Evolutionary conservation across 805 yeast species (phyloP), one percentile per base, ranked within the genome.

Genomic region (Pichia californica): DNA sequence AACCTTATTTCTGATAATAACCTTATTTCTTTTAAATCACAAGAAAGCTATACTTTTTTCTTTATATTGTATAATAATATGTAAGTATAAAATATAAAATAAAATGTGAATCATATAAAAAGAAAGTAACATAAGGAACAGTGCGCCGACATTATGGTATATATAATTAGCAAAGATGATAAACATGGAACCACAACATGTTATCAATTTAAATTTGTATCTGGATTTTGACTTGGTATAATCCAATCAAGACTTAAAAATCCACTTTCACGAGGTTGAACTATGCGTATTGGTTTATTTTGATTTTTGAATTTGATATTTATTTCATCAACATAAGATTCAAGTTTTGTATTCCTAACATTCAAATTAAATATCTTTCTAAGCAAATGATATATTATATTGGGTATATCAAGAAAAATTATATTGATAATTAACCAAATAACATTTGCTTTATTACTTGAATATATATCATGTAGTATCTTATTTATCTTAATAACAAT

Each of bases 241-340:
- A 73, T 70, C 47, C 77, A 69, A 55, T 80, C 86, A 50, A 76
- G 58, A 13, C 83, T 75, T 7, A 80, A 58, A 56, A 71, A 80
- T 1, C 78, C 87, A 26, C 74, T 66, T 40, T 67, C 55, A 39
- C 72, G 53, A 1, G 84, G 84, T 5, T 75, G 67, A 1, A 81
- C 67, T 9, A 82, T 47, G 26, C 53, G 51, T 14, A 76, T 53
- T 11, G 60, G 63, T 31, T 54, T 48, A 4, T 45, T 46, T 21
- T 45, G 43, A 30, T 57, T 51, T 6, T 47, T 31, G 3, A 58
- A 51, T 4, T 33, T 40, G 4, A 39, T 36, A 45, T 75, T 75
- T 14, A 62, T 16, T 1, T 53, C 45, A 1, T 43, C 45, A 8
- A 76, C 56, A 52, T 67, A 76, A 1, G 40, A 36, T 42, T 81